Conservation (phyloP, 2,329 filamentous ascomycete species). For the Sporothrix globosa region DNA sequence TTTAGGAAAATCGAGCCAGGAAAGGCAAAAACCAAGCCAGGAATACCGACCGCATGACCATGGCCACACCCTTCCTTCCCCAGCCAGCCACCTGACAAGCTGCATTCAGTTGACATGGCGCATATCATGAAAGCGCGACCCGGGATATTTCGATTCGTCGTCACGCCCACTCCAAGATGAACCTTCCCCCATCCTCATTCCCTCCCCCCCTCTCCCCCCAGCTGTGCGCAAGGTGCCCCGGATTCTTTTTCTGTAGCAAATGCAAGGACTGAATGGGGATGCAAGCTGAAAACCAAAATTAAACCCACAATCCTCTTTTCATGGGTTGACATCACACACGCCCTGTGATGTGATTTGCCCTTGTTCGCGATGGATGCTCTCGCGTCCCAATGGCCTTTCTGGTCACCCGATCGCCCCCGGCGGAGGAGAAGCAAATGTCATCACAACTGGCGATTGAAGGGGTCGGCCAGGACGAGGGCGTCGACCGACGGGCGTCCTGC, state of each 20-base stretch:
- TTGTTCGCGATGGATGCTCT: not conserved
- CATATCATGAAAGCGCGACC: not conserved
- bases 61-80: not conserved
- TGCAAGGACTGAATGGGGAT: constrained; percentile 6
- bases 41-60: constrained; percentile 18
- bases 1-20: not conserved
- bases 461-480: not conserved
- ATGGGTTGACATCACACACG: no score
- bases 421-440: not conserved
- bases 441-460: not conserved
- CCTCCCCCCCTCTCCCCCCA: not conserved
- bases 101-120: not conserved
- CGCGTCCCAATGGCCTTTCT: not conserved
- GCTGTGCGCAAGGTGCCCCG: constrained; percentile 9
- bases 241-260: constrained; percentile 13
- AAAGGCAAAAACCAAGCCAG: not conserved
- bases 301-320: not conserved
- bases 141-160: constrained; percentile 6
- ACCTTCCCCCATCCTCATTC: not conserved
- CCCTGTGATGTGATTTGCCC: not conserved
- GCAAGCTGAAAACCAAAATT: not conserved
- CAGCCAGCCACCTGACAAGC: not conserved
- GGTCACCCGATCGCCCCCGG: constrained; percentile 9
- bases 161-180: not conserved
- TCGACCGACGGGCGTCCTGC: not conserved